Conservation (phyloP, 805 yeast species). For the Metschnikowia orientalis region DNA sequence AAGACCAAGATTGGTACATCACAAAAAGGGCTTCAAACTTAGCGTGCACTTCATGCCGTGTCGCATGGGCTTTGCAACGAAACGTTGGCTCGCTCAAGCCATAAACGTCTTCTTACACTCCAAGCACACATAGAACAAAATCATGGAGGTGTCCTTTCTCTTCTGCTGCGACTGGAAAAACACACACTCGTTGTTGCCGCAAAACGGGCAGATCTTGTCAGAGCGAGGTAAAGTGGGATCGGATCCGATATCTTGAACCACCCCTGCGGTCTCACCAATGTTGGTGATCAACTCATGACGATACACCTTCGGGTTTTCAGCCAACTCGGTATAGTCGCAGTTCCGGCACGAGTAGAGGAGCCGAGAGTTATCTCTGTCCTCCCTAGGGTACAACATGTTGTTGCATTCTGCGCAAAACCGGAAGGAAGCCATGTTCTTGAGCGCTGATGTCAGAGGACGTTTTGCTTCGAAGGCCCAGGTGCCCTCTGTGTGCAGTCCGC, state of each 20-base stretch:
- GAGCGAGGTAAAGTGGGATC: slow-evolving; percentile 98
- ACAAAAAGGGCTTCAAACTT: too few relatives aligned
- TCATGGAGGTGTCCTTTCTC: slow-evolving; percentile 93
- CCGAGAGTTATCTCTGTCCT: slow-evolving; percentile 75
- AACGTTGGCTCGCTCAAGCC: too few relatives aligned
- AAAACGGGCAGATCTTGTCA: slow-evolving; percentile 87
- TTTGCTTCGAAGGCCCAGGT: too few relatives aligned
- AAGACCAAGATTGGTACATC: too few relatives aligned
- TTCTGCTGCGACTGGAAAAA: slow-evolving; percentile 96
- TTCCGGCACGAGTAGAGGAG: slow-evolving; percentile 90
- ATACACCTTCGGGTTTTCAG: slow-evolving; percentile 81
- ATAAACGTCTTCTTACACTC: slow-evolving; percentile 75
- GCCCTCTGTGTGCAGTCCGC: too few relatives aligned
- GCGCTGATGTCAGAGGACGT: too few relatives aligned
- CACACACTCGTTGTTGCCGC: slow-evolving; percentile 85
- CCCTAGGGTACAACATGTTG: slow-evolving; percentile 96
- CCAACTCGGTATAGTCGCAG: slow-evolving; percentile 89
- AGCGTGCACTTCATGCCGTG: too few relatives aligned
- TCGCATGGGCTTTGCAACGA: too few relatives aligned
- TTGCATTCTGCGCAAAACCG: slow-evolving; percentile 96
- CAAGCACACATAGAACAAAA: slow-evolving; percentile 85
- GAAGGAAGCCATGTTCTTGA: slow-evolving; percentile 71
- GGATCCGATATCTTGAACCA: slow-evolving; percentile 87
- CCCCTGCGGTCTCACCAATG: slow-evolving; percentile 95
- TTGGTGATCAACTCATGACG: slow-evolving; percentile 89